These are phyloP conservation scores for Alnus rubra DNA, from an alignment of 306 rosid species.

Conservation along the genomic window DNA sequence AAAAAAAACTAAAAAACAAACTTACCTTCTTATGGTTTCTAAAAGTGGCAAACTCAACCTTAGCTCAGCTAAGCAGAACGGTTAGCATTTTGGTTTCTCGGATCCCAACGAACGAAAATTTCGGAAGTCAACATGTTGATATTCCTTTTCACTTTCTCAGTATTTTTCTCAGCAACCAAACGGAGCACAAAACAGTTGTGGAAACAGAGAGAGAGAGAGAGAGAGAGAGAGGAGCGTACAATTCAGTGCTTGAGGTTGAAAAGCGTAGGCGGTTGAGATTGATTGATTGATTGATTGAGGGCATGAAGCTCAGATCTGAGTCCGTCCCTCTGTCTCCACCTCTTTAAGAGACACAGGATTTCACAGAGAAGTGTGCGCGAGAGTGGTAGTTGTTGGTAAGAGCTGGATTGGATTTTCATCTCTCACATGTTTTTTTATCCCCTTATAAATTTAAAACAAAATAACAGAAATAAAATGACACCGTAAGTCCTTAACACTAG, in stretches of 20 bases:
- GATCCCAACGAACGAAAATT: background rate
- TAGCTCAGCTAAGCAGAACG: background rate
- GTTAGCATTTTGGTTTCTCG: background rate
- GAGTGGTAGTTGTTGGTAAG: conserved; percentile 31
- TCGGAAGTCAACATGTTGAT: conserved; percentile 6
- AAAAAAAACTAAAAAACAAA: background rate
- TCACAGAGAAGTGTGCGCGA: conserved; percentile 6
- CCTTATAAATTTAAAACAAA: background rate
- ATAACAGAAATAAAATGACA: background rate
- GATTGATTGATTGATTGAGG: conserved; percentile 18
- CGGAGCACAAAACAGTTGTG: background rate
- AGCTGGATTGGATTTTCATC: background rate
- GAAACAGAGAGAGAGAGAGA: conserved; percentile 16
- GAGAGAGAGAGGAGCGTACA: conserved; percentile 28
- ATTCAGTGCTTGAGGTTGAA: conserved; percentile 7
- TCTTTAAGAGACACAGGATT: background rate
- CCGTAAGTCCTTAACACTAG: too few relatives aligned
- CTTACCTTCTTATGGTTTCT: background rate
- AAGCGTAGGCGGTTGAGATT: background rate
- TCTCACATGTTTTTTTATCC: background rate
- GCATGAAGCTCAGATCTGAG: conserved; percentile 45
- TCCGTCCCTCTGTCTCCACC: background rate
- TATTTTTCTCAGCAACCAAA: conserved; percentile 30
- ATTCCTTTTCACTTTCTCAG: background rate
- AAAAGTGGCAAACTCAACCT: background rate